Evolutionary conservation across 2,329 filamentous ascomycete species (phyloP), one percentile per base, ranked within the genome.

Genomic region (Hypoxylon sp.): DNA sequence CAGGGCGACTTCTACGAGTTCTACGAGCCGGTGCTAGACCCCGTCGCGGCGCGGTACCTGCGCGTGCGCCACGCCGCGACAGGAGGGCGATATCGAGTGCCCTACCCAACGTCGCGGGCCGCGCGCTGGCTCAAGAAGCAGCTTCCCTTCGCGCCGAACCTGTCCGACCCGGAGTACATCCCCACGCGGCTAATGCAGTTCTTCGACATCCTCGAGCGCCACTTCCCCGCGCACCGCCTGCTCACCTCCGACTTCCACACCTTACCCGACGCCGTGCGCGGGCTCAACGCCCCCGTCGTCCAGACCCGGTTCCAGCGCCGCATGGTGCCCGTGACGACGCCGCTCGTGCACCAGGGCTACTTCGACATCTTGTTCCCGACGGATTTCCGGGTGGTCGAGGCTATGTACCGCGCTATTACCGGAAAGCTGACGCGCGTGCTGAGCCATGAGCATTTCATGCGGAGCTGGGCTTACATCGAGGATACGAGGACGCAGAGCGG

Each of bases 361-460:
- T 99, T 99, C 78, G 97, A 99, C 79, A 98, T 99, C 75, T 90
- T 99, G 78, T 99, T 99, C 83, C 96, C 96, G 0, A 99, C 96
- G 10, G 92, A 99, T 81, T 99, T 99, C 78, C 86, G 88, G 70
- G 91, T 97, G 72, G 91, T 96, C 81, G 94, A 98, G 81, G 90
- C 94, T 75, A 90, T 98, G 74, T 99, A 99, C 82, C 91, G 93
- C 62, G 94, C 94, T 68, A 90, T 98, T 74, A 99, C 96, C 0
- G 95, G 95, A 33, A 96, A 97, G 78, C 84, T 98, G 74, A 97
- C 94, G 2, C 88, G 92, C 56, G 93, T 97, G 56, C 87, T 91
- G 78, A 90, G 91, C 39, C 96, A 99, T 76, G 94, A 95, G 78
- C 93, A 97, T 72, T 99, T 98, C 78, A 90, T 99, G 87, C 86